A percentile compares a stretch with the other conserved stretches of the same genome.
phyloP scores from a whole-genome alignment of 2,329 filamentous ascomycete genomes.

The Chalaropsis ovoidea region DNA sequence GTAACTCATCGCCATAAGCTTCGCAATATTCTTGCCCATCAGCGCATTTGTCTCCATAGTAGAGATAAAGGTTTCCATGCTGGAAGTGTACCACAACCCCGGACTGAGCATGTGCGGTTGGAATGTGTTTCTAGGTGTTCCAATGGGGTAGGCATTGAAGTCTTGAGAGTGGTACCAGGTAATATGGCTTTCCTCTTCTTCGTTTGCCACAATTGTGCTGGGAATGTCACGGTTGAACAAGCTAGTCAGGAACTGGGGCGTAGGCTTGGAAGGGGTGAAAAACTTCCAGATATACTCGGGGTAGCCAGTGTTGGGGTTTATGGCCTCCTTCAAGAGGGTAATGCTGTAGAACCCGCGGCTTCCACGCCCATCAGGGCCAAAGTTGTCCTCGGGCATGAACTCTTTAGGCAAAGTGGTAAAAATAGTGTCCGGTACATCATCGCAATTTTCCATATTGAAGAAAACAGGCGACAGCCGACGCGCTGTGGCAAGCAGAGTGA shows the following conservation, averaged over 20 bases:
- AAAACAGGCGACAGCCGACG: constrained; percentile 58
- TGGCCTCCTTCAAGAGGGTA: constrained; percentile 56
- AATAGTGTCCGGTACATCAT: constrained; percentile 58
- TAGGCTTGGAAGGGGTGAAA: constrained; percentile 48
- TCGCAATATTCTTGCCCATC: constrained; percentile 79
- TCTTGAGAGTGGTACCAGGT: constrained; percentile 68
- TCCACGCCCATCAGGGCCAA: constrained; percentile 51
- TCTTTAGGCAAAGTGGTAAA: constrained; percentile 67
- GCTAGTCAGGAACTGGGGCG: constrained; percentile 42
- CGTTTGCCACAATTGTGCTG: constrained; percentile 33
- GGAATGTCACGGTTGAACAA: constrained; percentile 44
- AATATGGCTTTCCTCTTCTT: constrained; percentile 40
- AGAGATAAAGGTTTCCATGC: constrained; percentile 87
- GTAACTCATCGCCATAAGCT: constrained; percentile 52
- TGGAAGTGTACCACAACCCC: constrained; percentile 60
- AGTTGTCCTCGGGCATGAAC: constrained; percentile 35
- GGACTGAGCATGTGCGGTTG: constrained; percentile 63
- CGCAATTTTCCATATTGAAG: constrained; percentile 56
- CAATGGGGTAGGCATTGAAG: constrained; percentile 78
- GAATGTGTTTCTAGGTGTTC: constrained; percentile 77
- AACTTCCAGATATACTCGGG: constrained; percentile 55
- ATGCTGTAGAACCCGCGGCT: constrained; percentile 76
- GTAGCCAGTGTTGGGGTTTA: constrained; percentile 48
- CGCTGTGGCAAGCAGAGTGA: constrained; percentile 77
- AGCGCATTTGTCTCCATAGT: constrained; percentile 95